Percentiles rank a stretch among this genome's conserved stretches.
phyloP scores from a whole-genome alignment of 2,329 filamentous ascomycete species.

The Fusarium sp. region DNA sequence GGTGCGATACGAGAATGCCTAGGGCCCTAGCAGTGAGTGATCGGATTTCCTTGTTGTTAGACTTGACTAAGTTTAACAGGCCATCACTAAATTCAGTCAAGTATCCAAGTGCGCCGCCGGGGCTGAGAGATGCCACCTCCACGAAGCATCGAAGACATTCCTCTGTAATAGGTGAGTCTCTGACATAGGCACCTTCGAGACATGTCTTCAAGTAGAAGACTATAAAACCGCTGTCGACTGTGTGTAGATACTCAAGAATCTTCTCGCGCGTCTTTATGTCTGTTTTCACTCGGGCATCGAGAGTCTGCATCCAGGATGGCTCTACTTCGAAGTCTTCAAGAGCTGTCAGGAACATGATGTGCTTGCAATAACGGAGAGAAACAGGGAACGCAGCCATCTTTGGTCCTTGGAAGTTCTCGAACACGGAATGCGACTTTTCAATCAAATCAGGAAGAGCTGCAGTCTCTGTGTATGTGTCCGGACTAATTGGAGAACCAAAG shows the following conservation, averaged over 20 bases:
- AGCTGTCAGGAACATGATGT: conserved; percentile 65
- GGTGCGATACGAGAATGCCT: conserved; percentile 82
- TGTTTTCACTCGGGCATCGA: conserved; percentile 79
- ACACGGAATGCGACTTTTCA: conserved; percentile 40
- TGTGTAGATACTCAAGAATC: conserved; percentile 67
- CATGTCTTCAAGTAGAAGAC: conserved; percentile 65
- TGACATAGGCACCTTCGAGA: conserved; percentile 68
- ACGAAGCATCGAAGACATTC: conserved; percentile 66
- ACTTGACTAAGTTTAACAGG: conserved; percentile 72
- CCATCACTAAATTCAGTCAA: conserved; percentile 64
- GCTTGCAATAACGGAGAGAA: conserved; percentile 76
- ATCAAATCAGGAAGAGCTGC: conserved; percentile 46
- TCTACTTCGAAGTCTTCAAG: conserved; percentile 70
- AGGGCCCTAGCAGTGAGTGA: conserved; percentile 76
- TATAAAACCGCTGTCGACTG: conserved; percentile 56
- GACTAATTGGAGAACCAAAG: conserved; percentile 58
- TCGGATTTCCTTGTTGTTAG: conserved; percentile 78
- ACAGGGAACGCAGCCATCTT: conserved; percentile 71
- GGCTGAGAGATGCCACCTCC: conserved; percentile 64
- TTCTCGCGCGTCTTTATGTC: conserved; percentile 74
- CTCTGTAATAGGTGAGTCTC: conserved; percentile 58
- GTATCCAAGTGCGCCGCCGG: conserved; percentile 64
- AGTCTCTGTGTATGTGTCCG: conserved; percentile 52
- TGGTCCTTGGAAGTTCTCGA: conserved; percentile 63
- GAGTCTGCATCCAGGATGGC: conserved; percentile 85